phyloP scores from a whole-genome alignment of 2,329 filamentous ascomycete species.

The Pyrenophora teres region DNA sequence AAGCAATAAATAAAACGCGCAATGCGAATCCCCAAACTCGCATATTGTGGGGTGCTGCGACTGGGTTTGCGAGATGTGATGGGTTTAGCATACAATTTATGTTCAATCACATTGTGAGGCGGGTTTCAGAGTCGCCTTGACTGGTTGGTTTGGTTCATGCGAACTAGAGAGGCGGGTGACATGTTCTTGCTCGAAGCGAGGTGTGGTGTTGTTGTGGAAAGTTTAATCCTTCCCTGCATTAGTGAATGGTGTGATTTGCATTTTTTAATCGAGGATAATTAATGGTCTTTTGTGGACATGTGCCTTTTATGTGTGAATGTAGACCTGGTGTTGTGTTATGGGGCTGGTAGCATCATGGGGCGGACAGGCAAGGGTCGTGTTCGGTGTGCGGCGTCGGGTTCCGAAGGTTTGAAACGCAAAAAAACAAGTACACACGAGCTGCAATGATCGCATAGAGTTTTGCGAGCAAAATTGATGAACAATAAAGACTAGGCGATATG shows the following conservation, averaged over 20 bases:
- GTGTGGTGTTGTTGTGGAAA: not conserved
- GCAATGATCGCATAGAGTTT: not conserved
- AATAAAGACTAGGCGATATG: not conserved
- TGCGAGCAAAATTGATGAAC: not conserved
- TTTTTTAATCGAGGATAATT: slow-evolving; percentile 4
- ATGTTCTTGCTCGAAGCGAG: not conserved
- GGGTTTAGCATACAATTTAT: not conserved
- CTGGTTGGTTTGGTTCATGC: too few species aligned
- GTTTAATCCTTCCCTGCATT: not conserved
- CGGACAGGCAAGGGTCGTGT: too few species aligned
- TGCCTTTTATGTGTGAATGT: not conserved
- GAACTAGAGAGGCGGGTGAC: too few species aligned
- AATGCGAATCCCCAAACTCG: not conserved
- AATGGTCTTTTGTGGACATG: not conserved
- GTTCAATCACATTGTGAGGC: not conserved
- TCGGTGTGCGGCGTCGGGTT: not conserved
- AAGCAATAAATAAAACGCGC: too few species aligned
- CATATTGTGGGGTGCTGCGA: not conserved
- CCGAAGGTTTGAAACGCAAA: not conserved
- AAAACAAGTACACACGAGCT: not conserved
- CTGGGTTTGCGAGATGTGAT: not conserved
- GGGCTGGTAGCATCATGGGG: not conserved
- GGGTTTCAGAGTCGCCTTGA: too few species aligned
- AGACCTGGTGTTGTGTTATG: not conserved
- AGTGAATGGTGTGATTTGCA: too few species aligned